A percentile compares a stretch with the other conserved stretches of the same genome.
These are phyloP conservation scores for Lenwebbia sp. DNA, from an alignment of 345 rosid genomes.

Conservation along the genomic window DNA sequence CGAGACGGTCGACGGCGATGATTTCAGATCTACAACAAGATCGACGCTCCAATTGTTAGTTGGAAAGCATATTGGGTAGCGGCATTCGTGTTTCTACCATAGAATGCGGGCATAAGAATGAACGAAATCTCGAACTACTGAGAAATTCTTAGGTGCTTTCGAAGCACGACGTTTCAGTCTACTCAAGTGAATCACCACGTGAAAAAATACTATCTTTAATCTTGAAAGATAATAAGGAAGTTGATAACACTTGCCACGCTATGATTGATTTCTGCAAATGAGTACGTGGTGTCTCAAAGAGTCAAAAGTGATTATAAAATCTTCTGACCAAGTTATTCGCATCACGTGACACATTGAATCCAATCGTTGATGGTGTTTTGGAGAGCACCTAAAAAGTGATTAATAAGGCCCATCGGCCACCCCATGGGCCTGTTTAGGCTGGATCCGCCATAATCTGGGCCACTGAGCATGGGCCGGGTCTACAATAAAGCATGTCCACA, in stretches of 20 bases:
- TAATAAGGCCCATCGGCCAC: not conserved
- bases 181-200: accelerated
- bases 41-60: not conserved
- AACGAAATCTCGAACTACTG: accelerated
- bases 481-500: not conserved
- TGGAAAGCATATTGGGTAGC: not conserved
- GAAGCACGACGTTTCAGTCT: accelerated
- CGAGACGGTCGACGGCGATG: accelerated
- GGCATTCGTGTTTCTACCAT: not conserved
- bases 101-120: accelerated
- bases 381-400: not conserved
- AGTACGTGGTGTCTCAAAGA: not conserved
- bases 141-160: not conserved
- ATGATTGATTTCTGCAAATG: not conserved
- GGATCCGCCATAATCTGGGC: not conserved
- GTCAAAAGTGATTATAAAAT: not conserved
- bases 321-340: not conserved
- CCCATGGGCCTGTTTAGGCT: not conserved
- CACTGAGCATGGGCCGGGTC: not conserved
- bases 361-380: not conserved
- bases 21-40: not conserved
- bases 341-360: not conserved
- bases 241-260: not conserved
- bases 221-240: not conserved
- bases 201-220: not conserved